Conservation (phyloP, 2,329 filamentous ascomycete species). For the Parascedosporium putredinis region DNA sequence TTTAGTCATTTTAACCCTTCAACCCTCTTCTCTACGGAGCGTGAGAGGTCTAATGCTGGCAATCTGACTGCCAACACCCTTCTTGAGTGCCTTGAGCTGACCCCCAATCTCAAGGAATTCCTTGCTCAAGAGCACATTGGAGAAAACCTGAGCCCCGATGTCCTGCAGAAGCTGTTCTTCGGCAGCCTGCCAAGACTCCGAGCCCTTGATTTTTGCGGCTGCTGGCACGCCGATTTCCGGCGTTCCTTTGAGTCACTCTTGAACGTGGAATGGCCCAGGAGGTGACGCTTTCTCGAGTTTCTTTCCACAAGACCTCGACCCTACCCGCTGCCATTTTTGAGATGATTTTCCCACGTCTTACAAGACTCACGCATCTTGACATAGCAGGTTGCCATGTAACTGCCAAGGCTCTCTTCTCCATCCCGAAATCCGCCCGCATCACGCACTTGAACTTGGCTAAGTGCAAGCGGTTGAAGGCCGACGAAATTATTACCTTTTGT, state of each 20-base stretch:
- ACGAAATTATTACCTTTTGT: constrained; percentile 60
- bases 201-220: constrained; percentile 69
- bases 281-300: constrained; percentile 56
- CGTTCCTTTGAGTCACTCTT: constrained; percentile 51
- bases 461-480: constrained; percentile 58
- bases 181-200: constrained; percentile 48
- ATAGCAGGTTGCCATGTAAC: constrained; percentile 70
- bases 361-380: constrained; percentile 64
- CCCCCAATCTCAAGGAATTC: constrained; percentile 67
- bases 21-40: constrained; percentile 63
- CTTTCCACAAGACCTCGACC: constrained; percentile 68
- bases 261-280: constrained; percentile 38
- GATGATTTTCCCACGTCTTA: constrained; percentile 58
- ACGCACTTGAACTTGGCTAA: constrained; percentile 72
- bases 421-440: constrained; percentile 60
- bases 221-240: constrained; percentile 58
- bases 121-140: constrained; percentile 73
- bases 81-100: constrained; percentile 58
- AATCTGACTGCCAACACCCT: constrained; percentile 69
- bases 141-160: constrained; percentile 58
- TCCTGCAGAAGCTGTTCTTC: constrained; percentile 61
- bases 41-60: constrained; percentile 63
- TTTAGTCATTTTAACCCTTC: constrained; percentile 81
- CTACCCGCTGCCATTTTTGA: constrained; percentile 59
- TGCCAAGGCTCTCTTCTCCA: constrained; percentile 56